phyloP scores from a whole-genome alignment of 257 asterid genomes.

The Parsonsia alboflavescens region DNA sequence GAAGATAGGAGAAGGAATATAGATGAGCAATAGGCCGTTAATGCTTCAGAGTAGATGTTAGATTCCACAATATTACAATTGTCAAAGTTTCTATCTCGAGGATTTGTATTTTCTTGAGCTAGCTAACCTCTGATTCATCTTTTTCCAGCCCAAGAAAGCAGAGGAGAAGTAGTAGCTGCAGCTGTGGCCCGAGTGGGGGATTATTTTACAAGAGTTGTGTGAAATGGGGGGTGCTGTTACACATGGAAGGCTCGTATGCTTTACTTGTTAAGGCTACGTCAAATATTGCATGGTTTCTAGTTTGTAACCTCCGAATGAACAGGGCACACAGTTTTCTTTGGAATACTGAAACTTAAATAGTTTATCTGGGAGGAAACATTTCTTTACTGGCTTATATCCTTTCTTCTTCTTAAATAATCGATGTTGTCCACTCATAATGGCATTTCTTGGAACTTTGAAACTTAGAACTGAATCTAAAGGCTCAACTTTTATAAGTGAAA shows the following conservation, averaged over 20 bases:
- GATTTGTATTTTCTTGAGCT: neutral
- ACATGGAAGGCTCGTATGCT: neutral
- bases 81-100: neutral
- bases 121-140: neutral
- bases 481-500: neutral
- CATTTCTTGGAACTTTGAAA: neutral
- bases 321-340: neutral
- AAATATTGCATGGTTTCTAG: neutral
- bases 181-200: neutral
- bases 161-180: constrained; percentile 39
- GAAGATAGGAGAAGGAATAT: neutral
- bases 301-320: neutral
- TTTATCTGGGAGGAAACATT: neutral
- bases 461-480: neutral
- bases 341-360: neutral
- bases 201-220: neutral
- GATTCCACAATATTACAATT: neutral
- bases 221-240: neutral
- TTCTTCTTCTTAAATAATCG: neutral
- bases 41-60: neutral
- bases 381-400: neutral
- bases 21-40: neutral
- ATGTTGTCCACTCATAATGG: neutral
- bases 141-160: constrained; percentile 69
- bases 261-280: neutral